phyloP scores from a whole-genome alignment of 306 rosid species.

The Malus sieversii region DNA sequence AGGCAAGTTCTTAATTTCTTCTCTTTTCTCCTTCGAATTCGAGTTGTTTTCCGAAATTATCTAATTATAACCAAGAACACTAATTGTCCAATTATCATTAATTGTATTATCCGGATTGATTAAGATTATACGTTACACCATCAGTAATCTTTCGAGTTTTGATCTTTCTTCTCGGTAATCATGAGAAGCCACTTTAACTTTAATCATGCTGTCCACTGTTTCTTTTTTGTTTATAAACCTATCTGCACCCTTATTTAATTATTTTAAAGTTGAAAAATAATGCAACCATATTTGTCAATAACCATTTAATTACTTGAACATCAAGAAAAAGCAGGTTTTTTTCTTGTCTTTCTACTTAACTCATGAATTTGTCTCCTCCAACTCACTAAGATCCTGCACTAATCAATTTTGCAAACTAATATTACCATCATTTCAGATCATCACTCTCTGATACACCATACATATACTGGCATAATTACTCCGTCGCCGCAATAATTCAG shows the following conservation, averaged over 20 bases:
- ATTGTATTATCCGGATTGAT: not conserved
- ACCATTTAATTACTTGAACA: constrained; percentile 12
- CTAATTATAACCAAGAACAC: not conserved
- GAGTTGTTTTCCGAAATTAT: not conserved
- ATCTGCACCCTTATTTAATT: constrained; percentile 9
- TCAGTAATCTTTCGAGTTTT: not conserved
- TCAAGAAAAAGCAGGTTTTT: not conserved
- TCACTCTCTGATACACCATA: not conserved
- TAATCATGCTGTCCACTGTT: constrained; percentile 42
- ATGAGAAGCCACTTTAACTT: constrained; percentile 52
- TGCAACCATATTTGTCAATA: constrained; percentile 1
- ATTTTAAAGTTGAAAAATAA: not conserved
- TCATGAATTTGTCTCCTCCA: not conserved
- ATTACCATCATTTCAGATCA: not conserved
- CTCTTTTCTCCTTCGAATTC: not conserved
- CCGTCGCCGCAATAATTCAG: not conserved
- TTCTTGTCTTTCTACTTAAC: not conserved
- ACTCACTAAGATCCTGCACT: not conserved
- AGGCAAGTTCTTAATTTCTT: constrained; percentile 34
- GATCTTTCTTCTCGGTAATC: constrained; percentile 25
- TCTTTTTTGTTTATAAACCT: constrained; percentile 12
- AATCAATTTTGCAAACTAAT: not conserved
- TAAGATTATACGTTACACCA: not conserved
- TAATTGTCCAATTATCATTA: not conserved
- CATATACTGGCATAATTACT: not conserved